Percentiles rank a stretch among this genome's conserved stretches.
Conservation (phyloP, 2,329 filamentous ascomycete species). For the Stagonosporopsis cucurbitacearum region DNA sequence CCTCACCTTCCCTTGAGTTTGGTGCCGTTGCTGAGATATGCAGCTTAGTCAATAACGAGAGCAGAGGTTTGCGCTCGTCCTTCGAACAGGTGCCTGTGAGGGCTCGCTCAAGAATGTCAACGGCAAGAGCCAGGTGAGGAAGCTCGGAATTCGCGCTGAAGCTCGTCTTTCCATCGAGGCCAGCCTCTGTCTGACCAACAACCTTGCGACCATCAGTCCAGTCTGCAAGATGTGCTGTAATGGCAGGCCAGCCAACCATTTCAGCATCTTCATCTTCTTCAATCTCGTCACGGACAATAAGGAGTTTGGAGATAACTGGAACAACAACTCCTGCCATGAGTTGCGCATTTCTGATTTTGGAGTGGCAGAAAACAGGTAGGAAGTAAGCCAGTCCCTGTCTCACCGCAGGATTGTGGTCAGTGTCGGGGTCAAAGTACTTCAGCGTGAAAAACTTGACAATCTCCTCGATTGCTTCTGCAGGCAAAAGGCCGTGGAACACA, state of each 20-base stretch:
- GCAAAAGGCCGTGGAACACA: slow-evolving; percentile 77
- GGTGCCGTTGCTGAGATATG: slow-evolving; percentile 69
- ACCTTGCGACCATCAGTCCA: slow-evolving; percentile 93
- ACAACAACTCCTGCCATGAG: slow-evolving; percentile 79
- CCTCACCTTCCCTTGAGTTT: slow-evolving; percentile 35
- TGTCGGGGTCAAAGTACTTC: slow-evolving; percentile 88
- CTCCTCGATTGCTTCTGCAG: slow-evolving; percentile 59
- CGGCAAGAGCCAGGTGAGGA: slow-evolving; percentile 80
- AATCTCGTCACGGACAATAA: slow-evolving; percentile 64
- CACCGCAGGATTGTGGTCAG: slow-evolving; percentile 78
- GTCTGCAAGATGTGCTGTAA: slow-evolving; percentile 84
- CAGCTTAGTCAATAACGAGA: slow-evolving; percentile 77
- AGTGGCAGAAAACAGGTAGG: slow-evolving; percentile 92
- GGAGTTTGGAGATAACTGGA: slow-evolving; percentile 74
- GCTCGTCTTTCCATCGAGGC: slow-evolving; percentile 60
- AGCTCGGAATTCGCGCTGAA: slow-evolving; percentile 69
- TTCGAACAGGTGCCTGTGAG: slow-evolving; percentile 68
- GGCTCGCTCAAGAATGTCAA: slow-evolving; percentile 77
- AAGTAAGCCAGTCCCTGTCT: slow-evolving; percentile 92
- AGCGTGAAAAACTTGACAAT: slow-evolving; percentile 85
- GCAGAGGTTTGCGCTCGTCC: slow-evolving; percentile 78
- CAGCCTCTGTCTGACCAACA: slow-evolving; percentile 62
- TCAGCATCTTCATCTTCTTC: slow-evolving; percentile 73
- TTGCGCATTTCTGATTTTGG: slow-evolving; percentile 78
- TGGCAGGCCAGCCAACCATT: slow-evolving; percentile 78